Conservation (phyloP, 2,329 filamentous ascomycete species). For the Fusarium fujikuroi region DNA sequence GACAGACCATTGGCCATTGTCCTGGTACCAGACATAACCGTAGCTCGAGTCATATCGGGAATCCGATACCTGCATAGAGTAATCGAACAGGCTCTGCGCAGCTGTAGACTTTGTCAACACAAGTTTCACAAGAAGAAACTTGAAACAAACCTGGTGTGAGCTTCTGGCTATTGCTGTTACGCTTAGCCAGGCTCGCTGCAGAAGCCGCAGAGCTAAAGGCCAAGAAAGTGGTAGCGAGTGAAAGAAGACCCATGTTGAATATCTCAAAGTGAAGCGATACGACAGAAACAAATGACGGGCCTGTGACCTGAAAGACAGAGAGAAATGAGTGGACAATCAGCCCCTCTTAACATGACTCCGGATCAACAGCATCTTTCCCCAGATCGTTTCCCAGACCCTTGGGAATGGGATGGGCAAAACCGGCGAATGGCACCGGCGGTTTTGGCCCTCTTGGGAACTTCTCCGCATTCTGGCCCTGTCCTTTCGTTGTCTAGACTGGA, state of each 20-base stretch:
- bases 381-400: not conserved
- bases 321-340: not conserved
- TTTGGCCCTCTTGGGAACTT: not conserved
- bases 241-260: slow-evolving; percentile 10
- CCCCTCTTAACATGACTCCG: slow-evolving; percentile 11
- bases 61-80: slow-evolving; percentile 53
- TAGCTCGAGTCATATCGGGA: slow-evolving; percentile 54
- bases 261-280: not conserved
- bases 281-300: not conserved
- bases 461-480: slow-evolving; percentile 6
- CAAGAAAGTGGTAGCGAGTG: slow-evolving; percentile 15
- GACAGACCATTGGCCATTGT: slow-evolving; percentile 55
- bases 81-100: slow-evolving; percentile 30
- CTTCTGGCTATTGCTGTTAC: slow-evolving; percentile 4
- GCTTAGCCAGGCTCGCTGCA: slow-evolving; percentile 7
- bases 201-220: slow-evolving; percentile 3
- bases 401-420: slow-evolving; percentile 6
- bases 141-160: not conserved
- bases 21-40: slow-evolving; percentile 54
- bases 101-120: not conserved
- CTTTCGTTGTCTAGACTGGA: not conserved
- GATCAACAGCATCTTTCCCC: not conserved
- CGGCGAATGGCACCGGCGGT: slow-evolving; percentile 13
- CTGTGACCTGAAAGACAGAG: not conserved
- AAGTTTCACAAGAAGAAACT: rapidly evolving